Evolutionary conservation across 2,329 filamentous ascomycete genomes (phyloP), one percentile per base, ranked within the genome.

Genomic region (Sclerotinia minor): DNA sequence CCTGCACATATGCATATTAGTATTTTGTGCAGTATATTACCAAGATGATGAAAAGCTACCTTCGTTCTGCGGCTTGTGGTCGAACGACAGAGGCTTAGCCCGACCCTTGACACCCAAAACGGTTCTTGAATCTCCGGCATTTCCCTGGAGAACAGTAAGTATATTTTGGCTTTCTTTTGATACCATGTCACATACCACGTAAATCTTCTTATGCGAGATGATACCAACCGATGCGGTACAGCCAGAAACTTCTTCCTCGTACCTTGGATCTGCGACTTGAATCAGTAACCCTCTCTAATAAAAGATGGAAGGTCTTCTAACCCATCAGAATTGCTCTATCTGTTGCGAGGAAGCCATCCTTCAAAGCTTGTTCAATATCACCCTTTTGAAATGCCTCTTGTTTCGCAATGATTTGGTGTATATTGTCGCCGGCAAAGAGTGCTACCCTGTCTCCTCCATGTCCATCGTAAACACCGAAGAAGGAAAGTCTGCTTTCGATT

Each of bases 31-130:
- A 26, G 54, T 21, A 64, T 55, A 50, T 38, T 8, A 32, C 29
- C 61, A 26, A 19, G 35, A 44, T 44, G 8, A 60, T 44, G 26
- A 63, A 47, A 35, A 59, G 29, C 68, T 78, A 96, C 93, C 92
- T 86, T 99, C 95, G 75, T 98, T 97, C 79, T 97, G 94, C 53
- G 95, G 95, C 82, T 99, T 99, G 84, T 99, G 95, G 79, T 99
- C 95, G 78, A 96, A 96, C n/a, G 95, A 99, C 69, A 99, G 85
- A 64, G 95, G 95, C 83, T 98, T 99, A 73, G 95, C 95, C 76
- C 95, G 88, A 73, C 95, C 95, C 83, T 98, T 99, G 77, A 99
- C 92, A 75, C 95, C 95, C 72, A 99, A 82, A 35, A 99, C 95
- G 77, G 90, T 92, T 83, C 95, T 89, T 71, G 95, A 99, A 80